phyloP scores from a whole-genome alignment of 2,329 filamentous ascomycete genomes.

The Daldinia sp. region DNA sequence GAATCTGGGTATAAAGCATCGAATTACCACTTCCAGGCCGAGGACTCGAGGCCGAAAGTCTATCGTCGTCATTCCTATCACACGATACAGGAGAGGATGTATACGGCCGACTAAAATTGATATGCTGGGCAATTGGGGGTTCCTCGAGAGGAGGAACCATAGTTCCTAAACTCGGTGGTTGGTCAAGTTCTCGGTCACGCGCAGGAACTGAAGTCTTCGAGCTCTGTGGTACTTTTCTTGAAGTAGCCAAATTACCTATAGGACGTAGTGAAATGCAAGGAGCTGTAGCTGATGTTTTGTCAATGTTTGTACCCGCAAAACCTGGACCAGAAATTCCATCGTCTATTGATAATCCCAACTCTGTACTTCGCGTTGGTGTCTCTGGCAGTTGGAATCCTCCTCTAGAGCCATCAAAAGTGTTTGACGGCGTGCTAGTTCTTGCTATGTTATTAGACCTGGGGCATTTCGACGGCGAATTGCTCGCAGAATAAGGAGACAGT shows the following conservation, averaged over 20 bases:
- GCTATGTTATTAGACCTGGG: conserved; percentile 21
- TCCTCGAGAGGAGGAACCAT: conserved; percentile 56
- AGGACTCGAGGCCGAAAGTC: conserved; percentile 1
- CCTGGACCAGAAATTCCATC: conserved; percentile 9
- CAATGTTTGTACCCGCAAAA: conserved; percentile 3
- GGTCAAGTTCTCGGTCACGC: conserved; percentile 36
- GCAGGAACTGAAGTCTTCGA: conserved; percentile 32
- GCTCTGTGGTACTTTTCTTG: conserved; percentile 40
- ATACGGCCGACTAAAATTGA: conserved; percentile 53
- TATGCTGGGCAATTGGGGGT: conserved; percentile 56
- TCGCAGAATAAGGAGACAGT: conserved; percentile 46
- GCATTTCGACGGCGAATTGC: conserved; percentile 34
- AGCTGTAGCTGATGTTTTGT: conserved; percentile 31
- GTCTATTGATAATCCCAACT: conserved; percentile 3
- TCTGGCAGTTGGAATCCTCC: conserved; percentile 1
- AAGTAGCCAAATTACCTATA: conserved; percentile 28
- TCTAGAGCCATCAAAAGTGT: conserved; percentile 20
- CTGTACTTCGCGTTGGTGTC: conserved; percentile 18
- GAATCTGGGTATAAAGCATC: conserved; percentile 62
- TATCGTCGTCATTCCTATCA: conserved; percentile 21
- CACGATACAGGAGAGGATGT: conserved; percentile 38
- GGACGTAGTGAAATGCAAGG: conserved; percentile 37
- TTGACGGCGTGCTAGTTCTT: conserved; percentile 14
- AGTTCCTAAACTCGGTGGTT: conserved; percentile 53
- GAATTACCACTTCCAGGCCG: conserved; percentile 50